Conservation (phyloP, 1,284 basidiomycete species). For the Mycena citricolor region DNA sequence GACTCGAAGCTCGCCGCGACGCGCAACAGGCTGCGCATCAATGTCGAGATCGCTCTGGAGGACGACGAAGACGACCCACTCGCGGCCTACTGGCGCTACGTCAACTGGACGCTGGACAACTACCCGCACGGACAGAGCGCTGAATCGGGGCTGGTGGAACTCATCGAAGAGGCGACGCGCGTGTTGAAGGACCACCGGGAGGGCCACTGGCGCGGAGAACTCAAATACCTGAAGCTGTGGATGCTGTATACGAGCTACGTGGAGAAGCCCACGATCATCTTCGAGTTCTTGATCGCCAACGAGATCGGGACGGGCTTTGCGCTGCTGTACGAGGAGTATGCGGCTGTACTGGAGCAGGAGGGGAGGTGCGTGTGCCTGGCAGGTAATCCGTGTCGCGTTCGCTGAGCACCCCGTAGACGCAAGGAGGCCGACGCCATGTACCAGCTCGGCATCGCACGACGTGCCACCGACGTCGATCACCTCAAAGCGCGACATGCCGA, state of each 20-base stretch:
- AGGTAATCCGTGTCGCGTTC: background rate
- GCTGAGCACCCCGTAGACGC: conserved; percentile 46
- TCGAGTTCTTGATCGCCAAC: conserved; percentile 76
- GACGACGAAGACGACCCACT: conserved; percentile 56
- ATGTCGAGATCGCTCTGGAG: conserved; percentile 52
- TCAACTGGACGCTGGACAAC: conserved; percentile 72
- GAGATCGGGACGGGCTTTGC: conserved; percentile 77
- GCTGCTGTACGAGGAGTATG: conserved; percentile 82
- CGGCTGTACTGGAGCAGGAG: conserved; percentile 65
- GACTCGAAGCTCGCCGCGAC: conserved; percentile 64
- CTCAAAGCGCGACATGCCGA: conserved; percentile 74
- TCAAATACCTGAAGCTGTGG: conserved; percentile 87
- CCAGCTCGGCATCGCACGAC: conserved; percentile 80
- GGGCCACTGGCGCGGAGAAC: conserved; percentile 66
- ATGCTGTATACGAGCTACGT: conserved; percentile 77
- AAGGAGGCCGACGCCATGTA: conserved; percentile 88
- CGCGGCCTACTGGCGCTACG: conserved; percentile 60
- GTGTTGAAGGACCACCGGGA: conserved; percentile 66
- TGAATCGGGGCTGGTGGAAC: conserved; percentile 75
- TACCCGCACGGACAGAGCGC: conserved; percentile 66
- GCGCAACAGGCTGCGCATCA: conserved; percentile 55
- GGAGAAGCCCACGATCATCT: conserved; percentile 65
- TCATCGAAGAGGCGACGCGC: conserved; percentile 81
- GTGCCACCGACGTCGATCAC: conserved; percentile 73
- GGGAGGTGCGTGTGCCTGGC: conserved; percentile 54